A percentile compares a stretch with the other conserved stretches of the same genome.
phyloP scores from a whole-genome alignment of 169 alveolate species.

The Miamiensis avidus region DNA sequence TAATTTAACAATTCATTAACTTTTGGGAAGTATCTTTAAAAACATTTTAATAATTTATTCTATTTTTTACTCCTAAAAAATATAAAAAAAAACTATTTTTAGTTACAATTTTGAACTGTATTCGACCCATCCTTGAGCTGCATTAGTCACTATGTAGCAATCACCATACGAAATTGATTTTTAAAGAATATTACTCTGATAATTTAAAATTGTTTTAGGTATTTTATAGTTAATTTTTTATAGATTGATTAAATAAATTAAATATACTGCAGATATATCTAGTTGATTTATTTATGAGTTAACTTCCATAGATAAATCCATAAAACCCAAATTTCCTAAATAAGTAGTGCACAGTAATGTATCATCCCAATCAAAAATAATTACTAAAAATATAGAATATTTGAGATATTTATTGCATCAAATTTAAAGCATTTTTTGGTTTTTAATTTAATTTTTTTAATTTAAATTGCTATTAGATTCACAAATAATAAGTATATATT shows the following conservation, averaged over 20 bases:
- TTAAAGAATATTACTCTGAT: conserved; percentile 29
- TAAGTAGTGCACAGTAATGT: conserved; percentile 92
- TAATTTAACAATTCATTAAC: conserved; percentile 39
- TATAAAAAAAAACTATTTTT: background rate
- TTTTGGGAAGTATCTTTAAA: conserved; percentile 31
- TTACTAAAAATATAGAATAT: conserved; percentile 31
- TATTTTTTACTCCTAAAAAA: background rate
- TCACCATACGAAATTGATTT: conserved; percentile 66
- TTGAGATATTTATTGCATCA: background rate
- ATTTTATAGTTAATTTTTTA: background rate
- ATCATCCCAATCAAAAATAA: conserved; percentile 96
- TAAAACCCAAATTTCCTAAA: conserved; percentile 42
- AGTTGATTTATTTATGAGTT: conserved; percentile 21
- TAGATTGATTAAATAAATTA: background rate
- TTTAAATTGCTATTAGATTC: background rate
- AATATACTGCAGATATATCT: conserved; percentile 43
- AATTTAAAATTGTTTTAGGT: background rate
- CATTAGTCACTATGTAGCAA: conserved; percentile 92
- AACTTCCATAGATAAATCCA: conserved; percentile 31
- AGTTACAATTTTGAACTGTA: conserved; percentile 75
- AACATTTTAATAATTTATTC: too few species aligned
- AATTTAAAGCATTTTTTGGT: background rate
- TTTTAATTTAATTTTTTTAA: background rate
- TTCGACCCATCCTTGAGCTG: conserved; percentile 96
- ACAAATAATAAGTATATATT: background rate